Evolutionary conservation across 148 eudicot genomes (phyloP).

Genomic region (Nepenthes gracilis): DNA sequence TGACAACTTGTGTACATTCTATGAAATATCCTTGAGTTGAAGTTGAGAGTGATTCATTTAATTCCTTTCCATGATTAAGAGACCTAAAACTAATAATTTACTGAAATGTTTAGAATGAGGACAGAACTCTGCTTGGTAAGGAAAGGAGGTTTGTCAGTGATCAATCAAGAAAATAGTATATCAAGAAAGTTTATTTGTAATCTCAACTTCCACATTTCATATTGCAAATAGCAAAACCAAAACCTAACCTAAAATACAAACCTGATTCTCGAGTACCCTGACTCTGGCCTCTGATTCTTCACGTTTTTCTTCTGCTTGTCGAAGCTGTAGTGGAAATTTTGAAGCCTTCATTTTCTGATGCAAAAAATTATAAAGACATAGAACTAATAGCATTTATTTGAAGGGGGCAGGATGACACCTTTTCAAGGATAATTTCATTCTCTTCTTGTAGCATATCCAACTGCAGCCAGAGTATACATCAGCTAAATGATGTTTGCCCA

Average conservation of each 20-base stretch:
- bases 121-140: too few relatives aligned
- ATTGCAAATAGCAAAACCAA: background rate
- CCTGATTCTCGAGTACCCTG: conserved; percentile 88
- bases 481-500: conserved; percentile 3
- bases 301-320: conserved; percentile 63
- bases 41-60: too few relatives aligned
- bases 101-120: too few relatives aligned
- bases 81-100: too few relatives aligned
- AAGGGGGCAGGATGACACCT: conserved; percentile 29
- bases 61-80: too few relatives aligned
- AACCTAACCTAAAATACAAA: conserved; percentile 15
- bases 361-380: background rate
- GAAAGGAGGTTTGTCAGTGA: too few relatives aligned
- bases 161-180: too few relatives aligned
- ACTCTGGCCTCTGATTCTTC: conserved; percentile 96
- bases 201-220: background rate
- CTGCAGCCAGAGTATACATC: conserved; percentile 44
- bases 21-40: too few relatives aligned
- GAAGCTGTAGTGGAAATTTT: conserved; percentile 49
- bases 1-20: too few relatives aligned
- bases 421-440: conserved; percentile 68
- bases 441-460: conserved; percentile 97
- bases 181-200: background rate
- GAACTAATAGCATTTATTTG: background rate
- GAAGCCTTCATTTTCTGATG: conserved; percentile 5